Conservation (phyloP, 192 early-diverging fungal species). For the Podochytrium sp. region DNA sequence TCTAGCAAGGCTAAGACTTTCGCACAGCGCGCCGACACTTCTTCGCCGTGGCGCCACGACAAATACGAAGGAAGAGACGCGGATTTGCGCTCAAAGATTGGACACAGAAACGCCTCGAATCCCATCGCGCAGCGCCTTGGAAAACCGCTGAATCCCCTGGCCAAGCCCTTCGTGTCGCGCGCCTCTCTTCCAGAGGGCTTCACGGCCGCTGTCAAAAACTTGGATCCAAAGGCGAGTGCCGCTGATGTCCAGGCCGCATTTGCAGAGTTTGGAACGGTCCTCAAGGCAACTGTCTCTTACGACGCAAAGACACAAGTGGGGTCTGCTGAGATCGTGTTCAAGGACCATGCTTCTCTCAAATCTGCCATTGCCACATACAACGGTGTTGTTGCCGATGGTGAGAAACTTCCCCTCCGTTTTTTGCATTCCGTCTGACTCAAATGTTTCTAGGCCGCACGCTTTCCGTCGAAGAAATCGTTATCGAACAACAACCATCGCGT, state of each 20-base stretch:
- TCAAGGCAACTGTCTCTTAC: slow-evolving; percentile 12
- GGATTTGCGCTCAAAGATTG: slow-evolving; percentile 26
- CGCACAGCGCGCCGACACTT: no score
- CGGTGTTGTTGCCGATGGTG: slow-evolving; percentile 33
- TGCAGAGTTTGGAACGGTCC: slow-evolving; percentile 29
- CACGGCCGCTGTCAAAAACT: slow-evolving; percentile 8
- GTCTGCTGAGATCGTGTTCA: slow-evolving; percentile 30
- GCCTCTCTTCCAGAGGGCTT: no score
- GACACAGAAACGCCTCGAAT: no score
- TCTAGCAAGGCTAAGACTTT: no score
- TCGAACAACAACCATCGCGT: not conserved
- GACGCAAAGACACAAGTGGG: slow-evolving; percentile 2
- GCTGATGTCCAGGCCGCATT: slow-evolving; percentile 37
- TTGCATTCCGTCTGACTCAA: not conserved
- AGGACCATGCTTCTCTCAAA: slow-evolving; percentile 3
- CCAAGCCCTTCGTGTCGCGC: no score
- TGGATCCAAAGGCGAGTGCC: slow-evolving; percentile 34
- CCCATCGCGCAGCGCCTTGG: not conserved
- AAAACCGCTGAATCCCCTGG: not conserved
- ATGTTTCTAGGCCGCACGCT: slow-evolving; percentile 13
- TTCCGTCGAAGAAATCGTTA: slow-evolving; percentile 15
- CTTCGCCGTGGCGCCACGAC: slow-evolving; percentile 39
- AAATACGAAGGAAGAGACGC: slow-evolving; percentile 22
- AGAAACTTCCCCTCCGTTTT: not conserved
- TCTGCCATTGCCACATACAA: slow-evolving; percentile 32